Percentiles rank a stretch among this genome's conserved stretches.
Evolutionary conservation across 2,329 filamentous ascomycete genomes (phyloP).

Genomic region (Arthroderma uncinatum): DNA sequence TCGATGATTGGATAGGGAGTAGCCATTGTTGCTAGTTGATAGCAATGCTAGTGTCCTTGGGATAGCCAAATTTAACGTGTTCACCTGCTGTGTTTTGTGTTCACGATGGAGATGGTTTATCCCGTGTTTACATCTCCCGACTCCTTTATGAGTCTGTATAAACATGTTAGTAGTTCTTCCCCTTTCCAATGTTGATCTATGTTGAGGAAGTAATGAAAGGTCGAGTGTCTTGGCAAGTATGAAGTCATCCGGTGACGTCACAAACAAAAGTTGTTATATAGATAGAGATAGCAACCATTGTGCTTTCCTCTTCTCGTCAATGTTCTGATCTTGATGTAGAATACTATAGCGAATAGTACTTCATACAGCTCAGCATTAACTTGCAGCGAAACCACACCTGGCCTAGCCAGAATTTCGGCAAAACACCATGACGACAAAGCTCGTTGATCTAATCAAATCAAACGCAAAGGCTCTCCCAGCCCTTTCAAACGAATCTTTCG

Average conservation of each 20-base stretch:
- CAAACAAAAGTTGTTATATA: neutral
- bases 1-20: no score
- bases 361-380: neutral
- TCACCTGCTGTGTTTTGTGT: neutral
- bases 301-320: neutral
- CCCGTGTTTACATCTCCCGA: neutral
- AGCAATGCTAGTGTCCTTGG: neutral
- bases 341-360: neutral
- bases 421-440: conserved; percentile 17
- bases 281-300: neutral
- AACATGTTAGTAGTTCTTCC: no score
- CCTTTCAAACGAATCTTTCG: conserved; percentile 29
- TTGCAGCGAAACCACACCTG: no score
- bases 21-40: no score
- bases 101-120: neutral
- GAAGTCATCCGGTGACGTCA: conserved; percentile 1
- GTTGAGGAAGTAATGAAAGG: neutral
- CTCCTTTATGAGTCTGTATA: neutral
- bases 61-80: no score
- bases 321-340: neutral
- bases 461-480: conserved; percentile 29
- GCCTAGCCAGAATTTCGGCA: neutral
- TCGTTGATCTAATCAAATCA: conserved; percentile 27
- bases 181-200: neutral
- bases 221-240: neutral